Evolutionary conservation across 495 filamentous ascomycete species (phyloP), one percentile per base, ranked within the genome.

Genomic region (Chaetomium tenue): DNA sequence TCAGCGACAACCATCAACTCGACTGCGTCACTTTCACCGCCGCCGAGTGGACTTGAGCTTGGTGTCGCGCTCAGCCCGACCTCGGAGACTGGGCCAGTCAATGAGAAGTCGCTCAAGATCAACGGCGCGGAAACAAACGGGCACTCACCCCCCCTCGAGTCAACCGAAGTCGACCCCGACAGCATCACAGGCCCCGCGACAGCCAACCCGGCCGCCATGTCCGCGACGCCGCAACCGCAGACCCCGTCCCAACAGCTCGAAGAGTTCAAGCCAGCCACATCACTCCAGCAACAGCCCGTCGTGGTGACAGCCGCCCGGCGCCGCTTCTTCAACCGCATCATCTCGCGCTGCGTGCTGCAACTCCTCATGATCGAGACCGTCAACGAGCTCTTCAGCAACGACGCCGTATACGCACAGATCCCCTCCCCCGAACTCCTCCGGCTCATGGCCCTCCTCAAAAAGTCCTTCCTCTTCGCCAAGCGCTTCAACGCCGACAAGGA

Each of bases 321-420:
- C n/a, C 89, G 91, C 26, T 96, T 96, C 77, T 99, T 99, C 83
- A 99, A 98, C 75, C 90, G 93, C 68, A 99, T 99, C 73, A 99
- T 99, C 76, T 96, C 91, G n/a, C 93, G 93, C 69, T 99, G 94
- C 75, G 95, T 99, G 13, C 81, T 99, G 16, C 95, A 98, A 73
- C 82, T 99, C 5, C 87, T 99, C 58, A 97, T 98, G 91, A 99
- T 99, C 75, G 95, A 98, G 73, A 99, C 94, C 1, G 94, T 99
- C 46, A 93, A 96, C 68, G 94, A 99, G 74, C 85, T 99, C 30
- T 98, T 99, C 80, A 95, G 91, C 60, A 98, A 98, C 73, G 93
- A 99, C 70, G 83, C 89, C 33, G 95, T 99, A 44, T 99, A 98
- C 76, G 84, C 87, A 33, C 85, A 95, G 75, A 98, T 99, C 55